Evolutionary conservation across 2,329 filamentous ascomycete species (phyloP), one percentile per base, ranked within the genome.

Genomic region (Ceratocystis papillata): DNA sequence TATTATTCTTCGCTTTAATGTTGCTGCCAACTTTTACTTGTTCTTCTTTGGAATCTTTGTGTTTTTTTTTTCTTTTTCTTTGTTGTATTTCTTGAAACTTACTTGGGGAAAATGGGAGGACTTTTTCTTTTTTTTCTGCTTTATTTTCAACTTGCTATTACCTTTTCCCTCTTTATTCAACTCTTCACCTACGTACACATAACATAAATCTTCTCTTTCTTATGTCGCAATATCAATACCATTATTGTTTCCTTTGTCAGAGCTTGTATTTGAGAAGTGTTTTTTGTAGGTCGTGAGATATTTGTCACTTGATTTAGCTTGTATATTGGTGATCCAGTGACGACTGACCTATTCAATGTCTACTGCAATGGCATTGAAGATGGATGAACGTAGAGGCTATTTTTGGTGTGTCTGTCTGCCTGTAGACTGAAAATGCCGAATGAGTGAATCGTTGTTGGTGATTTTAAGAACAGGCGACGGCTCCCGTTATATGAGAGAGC

Each of bases 1-100:
- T 37, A 4, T 65, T 57, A 53, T 53, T 53, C 48, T n/a, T 25
- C 48, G 20, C 46, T 22, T 20, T 59, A 59, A 59, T 59, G 53
- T 33, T 37, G 28, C 53, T 33, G 28, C 48, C 6, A 53, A 22
- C 59, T 12, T 37, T 37, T 10, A 30, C 28, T 64, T 25, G 44
- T 25, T 53, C 22, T 30, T 25, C 22, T 46, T n/a, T 22, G 44
- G 48, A 28, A 33, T 65, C 25, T 25, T 15, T 4, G 37, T 60
- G 41, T 50, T 25, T 45, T 22, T 22, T 50, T 62, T 28, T 50
- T 60, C 5, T 45, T 22, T 15, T 65, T 50, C 2, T 37, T 37
- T 48, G 61, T 5, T 28, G n/a, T 61, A 20, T 65, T 25, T 61
- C 55, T 45, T 22, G 59, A 22, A 41, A 37, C 22, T 44, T 45